These are phyloP conservation scores for Phaeotremella fagi DNA, from an alignment of 768 basidiomycete species.

Conservation along the genomic window DNA sequence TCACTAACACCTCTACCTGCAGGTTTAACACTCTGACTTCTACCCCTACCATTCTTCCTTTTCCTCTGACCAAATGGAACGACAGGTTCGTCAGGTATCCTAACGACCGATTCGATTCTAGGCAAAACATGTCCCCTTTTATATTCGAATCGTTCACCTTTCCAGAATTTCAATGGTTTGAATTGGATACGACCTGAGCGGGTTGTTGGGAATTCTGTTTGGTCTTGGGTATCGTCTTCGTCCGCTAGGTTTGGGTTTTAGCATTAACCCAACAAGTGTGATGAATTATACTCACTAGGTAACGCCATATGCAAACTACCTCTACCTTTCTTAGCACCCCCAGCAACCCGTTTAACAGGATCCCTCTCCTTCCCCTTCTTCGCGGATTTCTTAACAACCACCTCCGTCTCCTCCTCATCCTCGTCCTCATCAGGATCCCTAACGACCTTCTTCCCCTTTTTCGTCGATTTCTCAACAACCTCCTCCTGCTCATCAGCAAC, in stretches of 20 bases:
- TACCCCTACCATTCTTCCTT: slow-evolving; percentile 5
- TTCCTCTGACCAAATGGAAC: slow-evolving; percentile 52
- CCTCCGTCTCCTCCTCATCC: slow-evolving; percentile 5
- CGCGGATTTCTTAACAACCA: background rate
- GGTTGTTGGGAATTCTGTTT: slow-evolving; percentile 56
- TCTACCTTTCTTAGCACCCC: slow-evolving; percentile 7
- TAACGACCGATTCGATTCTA: slow-evolving; percentile 63
- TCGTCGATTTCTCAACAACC: background rate
- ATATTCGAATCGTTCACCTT: slow-evolving; percentile 83
- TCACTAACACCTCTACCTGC: slow-evolving; percentile 9
- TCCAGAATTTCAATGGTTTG: slow-evolving; percentile 82
- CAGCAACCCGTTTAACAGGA: slow-evolving; percentile 3
- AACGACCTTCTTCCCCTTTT: too few relatives aligned
- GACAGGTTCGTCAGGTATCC: slow-evolving; percentile 56
- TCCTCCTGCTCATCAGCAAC: slow-evolving; percentile 6
- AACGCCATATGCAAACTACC: slow-evolving; percentile 17
- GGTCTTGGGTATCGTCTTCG: slow-evolving; percentile 17
- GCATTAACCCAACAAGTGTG: too few relatives aligned
- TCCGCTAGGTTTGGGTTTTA: background rate
- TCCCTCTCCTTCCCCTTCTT: slow-evolving; percentile 1
- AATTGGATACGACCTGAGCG: slow-evolving; percentile 66
- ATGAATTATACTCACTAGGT: too few relatives aligned
- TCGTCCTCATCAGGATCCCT: slow-evolving; percentile 4
- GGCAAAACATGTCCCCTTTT: slow-evolving; percentile 57
- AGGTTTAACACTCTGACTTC: slow-evolving; percentile 19